Conservation (phyloP, 768 basidiomycete species). For the Kwoniella dendrophila region DNA sequence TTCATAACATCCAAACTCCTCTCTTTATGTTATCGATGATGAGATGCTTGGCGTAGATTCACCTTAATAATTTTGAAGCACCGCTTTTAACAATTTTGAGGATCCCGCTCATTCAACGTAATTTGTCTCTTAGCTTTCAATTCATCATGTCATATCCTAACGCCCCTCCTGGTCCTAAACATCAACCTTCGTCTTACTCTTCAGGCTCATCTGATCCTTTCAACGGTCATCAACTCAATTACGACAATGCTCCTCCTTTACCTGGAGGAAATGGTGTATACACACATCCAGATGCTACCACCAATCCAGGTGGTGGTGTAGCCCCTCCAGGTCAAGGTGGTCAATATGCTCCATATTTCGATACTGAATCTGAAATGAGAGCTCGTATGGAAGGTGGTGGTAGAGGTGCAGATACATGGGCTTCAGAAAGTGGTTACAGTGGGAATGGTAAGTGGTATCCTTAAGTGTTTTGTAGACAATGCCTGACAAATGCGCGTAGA, state of each 20-base stretch:
- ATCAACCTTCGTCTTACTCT: conserved; percentile 44
- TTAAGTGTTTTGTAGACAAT: not conserved
- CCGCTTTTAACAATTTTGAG: conserved; percentile 1
- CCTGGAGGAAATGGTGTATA: conserved; percentile 16
- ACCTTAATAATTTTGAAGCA: not conserved
- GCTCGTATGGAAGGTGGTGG: conserved; percentile 52
- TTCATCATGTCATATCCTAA: conserved; percentile 48
- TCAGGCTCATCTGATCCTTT: conserved; percentile 49
- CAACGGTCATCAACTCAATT: conserved; percentile 40
- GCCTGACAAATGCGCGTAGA: conserved; percentile 18
- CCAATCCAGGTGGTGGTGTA: conserved; percentile 40
- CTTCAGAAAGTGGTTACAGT: conserved; percentile 51
- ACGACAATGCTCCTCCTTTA: conserved; percentile 30
- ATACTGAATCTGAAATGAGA: conserved; percentile 50
- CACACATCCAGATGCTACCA: conserved; percentile 22
- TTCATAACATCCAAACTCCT: not conserved
- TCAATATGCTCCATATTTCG: conserved; percentile 47
- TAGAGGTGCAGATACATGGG: conserved; percentile 51
- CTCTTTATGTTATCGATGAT: too few species aligned
- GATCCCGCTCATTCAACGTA: conserved; percentile 1
- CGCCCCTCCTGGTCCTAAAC: conserved; percentile 45
- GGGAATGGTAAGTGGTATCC: conserved; percentile 29
- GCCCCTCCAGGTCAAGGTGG: conserved; percentile 40
- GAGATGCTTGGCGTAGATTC: too few species aligned
- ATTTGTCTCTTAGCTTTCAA: conserved; percentile 12